These are phyloP conservation scores for Maudiozyma humilis DNA, from an alignment of 1,139 yeast genomes.

Conservation along the genomic window DNA sequence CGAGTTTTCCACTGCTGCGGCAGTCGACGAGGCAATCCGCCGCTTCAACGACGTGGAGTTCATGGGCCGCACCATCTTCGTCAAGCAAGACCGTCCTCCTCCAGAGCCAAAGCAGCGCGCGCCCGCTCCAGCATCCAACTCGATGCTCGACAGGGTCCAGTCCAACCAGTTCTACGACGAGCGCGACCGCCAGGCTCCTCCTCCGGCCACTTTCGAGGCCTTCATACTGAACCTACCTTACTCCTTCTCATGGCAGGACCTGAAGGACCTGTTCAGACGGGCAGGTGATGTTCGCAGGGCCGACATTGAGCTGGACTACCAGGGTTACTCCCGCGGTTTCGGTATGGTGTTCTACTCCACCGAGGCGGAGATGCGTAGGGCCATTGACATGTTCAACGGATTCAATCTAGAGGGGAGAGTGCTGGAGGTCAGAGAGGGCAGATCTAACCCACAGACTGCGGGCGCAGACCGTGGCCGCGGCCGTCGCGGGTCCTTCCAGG, in stretches of 20 bases:
- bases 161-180: background rate
- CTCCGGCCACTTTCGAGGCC: too few species aligned
- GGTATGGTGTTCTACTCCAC: conserved; percentile 65
- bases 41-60: conserved; percentile 60
- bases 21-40: conserved; percentile 68
- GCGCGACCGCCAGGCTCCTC: background rate
- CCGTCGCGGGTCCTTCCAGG: conserved; percentile 3
- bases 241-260: conserved; percentile 71
- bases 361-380: conserved; percentile 52
- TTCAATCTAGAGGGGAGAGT: conserved; percentile 60
- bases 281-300: conserved; percentile 75
- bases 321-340: conserved; percentile 78
- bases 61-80: conserved; percentile 77
- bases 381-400: conserved; percentile 59
- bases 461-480: background rate
- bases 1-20: conserved; percentile 62
- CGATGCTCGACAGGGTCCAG: conserved; percentile 4
- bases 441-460: conserved; percentile 17
- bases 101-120: conserved; percentile 36
- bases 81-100: conserved; percentile 83
- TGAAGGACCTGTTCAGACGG: conserved; percentile 74
- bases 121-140: conserved; percentile 10
- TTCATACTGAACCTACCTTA: conserved; percentile 81
- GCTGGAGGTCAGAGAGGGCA: conserved; percentile 64
- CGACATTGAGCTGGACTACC: conserved; percentile 59